These are phyloP conservation scores for Amoebophrya sp. DNA, from an alignment of 169 alveolate genomes.

Conservation along the genomic window DNA sequence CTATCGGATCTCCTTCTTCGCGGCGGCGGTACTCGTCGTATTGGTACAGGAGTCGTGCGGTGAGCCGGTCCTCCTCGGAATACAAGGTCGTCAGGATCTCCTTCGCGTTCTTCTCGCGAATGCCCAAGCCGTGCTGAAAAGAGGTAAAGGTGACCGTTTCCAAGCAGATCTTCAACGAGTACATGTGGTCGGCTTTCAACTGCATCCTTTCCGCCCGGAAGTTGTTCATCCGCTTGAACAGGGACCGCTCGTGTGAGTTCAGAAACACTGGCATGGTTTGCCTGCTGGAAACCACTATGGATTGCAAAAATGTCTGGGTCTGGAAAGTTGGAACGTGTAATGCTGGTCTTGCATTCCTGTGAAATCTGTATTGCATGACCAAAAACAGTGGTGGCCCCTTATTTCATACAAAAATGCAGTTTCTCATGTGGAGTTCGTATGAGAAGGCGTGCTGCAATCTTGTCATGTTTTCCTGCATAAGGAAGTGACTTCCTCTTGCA, in stretches of 20 bases:
- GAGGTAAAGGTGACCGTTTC: neutral
- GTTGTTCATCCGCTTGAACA: neutral
- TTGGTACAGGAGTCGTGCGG: neutral
- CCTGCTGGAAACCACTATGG: neutral
- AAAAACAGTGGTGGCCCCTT: too few relatives aligned
- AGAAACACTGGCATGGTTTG: neutral
- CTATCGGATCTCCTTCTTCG: neutral
- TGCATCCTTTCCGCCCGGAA: neutral
- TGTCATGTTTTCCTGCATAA: too few relatives aligned
- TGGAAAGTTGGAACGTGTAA: too few relatives aligned
- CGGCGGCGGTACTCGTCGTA: neutral
- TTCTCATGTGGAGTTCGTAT: too few relatives aligned
- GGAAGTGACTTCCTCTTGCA: too few relatives aligned
- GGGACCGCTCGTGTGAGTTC: neutral
- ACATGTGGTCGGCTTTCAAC: constrained; percentile 2
- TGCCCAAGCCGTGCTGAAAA: neutral
- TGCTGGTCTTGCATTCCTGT: too few relatives aligned
- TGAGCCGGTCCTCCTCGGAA: neutral
- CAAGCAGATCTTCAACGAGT: neutral
- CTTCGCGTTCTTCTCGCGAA: neutral
- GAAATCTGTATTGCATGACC: too few relatives aligned
- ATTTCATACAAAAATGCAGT: too few relatives aligned
- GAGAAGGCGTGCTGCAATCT: too few relatives aligned
- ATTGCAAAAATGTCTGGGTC: too few relatives aligned
- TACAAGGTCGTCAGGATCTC: neutral